Evolutionary conservation across 2,329 filamentous ascomycete species (phyloP).

Genomic region (Epichloe elymi): DNA sequence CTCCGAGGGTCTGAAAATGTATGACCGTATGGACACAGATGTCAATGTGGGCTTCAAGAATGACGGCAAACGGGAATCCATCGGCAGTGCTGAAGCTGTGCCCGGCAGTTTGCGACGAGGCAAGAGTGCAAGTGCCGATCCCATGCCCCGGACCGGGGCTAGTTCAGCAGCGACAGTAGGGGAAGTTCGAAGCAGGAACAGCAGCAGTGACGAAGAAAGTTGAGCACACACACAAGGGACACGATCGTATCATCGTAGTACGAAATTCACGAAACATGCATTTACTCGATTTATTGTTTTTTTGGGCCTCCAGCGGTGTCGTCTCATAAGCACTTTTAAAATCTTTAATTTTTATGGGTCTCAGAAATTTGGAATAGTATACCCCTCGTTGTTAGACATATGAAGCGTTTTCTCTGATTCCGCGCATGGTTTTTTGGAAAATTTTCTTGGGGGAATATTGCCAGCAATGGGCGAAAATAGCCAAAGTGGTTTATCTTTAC

Average conservation of each 20-base stretch:
- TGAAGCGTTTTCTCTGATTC: background rate
- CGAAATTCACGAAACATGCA: background rate
- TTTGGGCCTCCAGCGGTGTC: background rate
- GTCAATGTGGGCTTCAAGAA: background rate
- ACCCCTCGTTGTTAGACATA: background rate
- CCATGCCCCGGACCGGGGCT: constrained; percentile 13
- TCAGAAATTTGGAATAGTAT: background rate
- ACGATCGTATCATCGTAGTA: background rate
- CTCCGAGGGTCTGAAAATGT: constrained; percentile 13
- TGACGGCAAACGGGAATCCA: constrained; percentile 10
- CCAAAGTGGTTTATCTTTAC: background rate
- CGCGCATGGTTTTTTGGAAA: background rate
- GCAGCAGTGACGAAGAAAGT: constrained; percentile 12
- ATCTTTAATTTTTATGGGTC: accelerated
- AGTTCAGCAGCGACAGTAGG: constrained; percentile 30
- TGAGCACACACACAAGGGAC: background rate
- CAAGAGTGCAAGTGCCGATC: constrained; percentile 19
- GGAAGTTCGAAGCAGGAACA: constrained; percentile 25
- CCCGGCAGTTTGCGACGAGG: constrained; percentile 19
- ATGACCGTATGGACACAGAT: constrained; percentile 10
- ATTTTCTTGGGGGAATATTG: background rate
- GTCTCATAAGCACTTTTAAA: too few species aligned
- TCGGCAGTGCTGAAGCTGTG: constrained; percentile 20
- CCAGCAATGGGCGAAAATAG: background rate
- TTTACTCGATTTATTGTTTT: background rate